A percentile compares a stretch with the other conserved stretches of the same genome.
Evolutionary conservation across 202 grass and related monocot genomes (phyloP).

Genomic region (Cymbopogon flexuosus): DNA sequence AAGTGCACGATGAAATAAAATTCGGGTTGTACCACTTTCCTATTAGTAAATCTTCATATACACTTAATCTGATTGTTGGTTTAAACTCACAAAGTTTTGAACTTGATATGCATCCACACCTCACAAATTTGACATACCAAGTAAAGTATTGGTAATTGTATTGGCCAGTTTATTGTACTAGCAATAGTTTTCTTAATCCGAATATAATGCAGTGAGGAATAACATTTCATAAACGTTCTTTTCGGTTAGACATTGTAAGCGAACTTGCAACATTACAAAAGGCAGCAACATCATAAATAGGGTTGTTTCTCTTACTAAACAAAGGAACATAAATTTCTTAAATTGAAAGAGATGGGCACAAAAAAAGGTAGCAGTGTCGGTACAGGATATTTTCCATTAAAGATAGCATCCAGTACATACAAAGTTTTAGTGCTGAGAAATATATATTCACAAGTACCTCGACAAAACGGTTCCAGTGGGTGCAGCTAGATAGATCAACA

Average conservation of each 20-base stretch:
- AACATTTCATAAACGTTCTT: background rate
- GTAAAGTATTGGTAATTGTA: background rate
- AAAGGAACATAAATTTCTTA: background rate
- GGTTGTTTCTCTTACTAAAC: background rate
- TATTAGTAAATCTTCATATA: background rate
- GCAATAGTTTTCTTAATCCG: background rate
- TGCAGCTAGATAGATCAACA: slow-evolving; percentile 77
- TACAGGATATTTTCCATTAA: background rate
- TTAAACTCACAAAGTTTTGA: background rate
- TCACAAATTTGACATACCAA: background rate
- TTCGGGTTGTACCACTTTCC: background rate
- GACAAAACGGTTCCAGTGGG: slow-evolving; percentile 88
- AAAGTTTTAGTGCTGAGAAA: slow-evolving; percentile 13
- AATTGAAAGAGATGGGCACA: background rate
- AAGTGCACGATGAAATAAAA: background rate
- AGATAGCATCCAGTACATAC: slow-evolving; percentile 22
- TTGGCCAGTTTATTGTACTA: background rate
- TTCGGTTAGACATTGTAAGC: background rate
- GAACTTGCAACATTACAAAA: background rate
- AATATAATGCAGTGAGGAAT: background rate
- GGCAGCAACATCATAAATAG: background rate
- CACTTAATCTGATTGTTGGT: background rate
- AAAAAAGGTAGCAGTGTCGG: background rate
- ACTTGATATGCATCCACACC: background rate
- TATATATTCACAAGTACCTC: slow-evolving; percentile 54